A percentile compares a stretch with the other conserved stretches of the same genome.
Evolutionary conservation across 2,329 filamentous ascomycete genomes (phyloP).

Genomic region (Penicillium hordei): DNA sequence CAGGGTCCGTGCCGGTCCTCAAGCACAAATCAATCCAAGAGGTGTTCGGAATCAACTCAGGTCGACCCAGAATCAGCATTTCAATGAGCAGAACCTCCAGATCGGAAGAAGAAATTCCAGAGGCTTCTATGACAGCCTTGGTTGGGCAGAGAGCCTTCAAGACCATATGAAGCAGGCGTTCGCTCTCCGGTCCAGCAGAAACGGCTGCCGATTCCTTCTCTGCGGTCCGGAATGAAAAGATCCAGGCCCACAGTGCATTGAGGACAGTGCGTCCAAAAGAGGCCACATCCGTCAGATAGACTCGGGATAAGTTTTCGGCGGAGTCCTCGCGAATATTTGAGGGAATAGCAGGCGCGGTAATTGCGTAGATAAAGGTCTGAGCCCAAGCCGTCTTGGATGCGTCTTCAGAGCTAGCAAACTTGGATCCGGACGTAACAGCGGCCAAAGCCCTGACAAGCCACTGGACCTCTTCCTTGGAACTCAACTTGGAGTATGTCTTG

Average conservation of each 20-base stretch:
- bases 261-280: constrained; percentile 64
- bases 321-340: constrained; percentile 65
- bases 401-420: constrained; percentile 49
- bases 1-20: constrained; percentile 77
- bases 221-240: constrained; percentile 63
- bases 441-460: constrained; percentile 75
- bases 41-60: constrained; percentile 71
- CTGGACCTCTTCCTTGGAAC: constrained; percentile 69
- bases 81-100: constrained; percentile 72
- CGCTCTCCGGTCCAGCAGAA: constrained; percentile 63
- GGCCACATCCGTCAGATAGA: constrained; percentile 62
- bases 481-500: constrained; percentile 79
- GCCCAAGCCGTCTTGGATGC: constrained; percentile 70
- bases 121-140: constrained; percentile 24
- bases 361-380: constrained; percentile 77
- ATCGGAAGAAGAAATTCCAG: constrained; percentile 45
- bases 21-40: constrained; percentile 91
- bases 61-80: constrained; percentile 74
- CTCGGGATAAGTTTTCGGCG: constrained; percentile 58
- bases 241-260: constrained; percentile 76
- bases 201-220: constrained; percentile 76
- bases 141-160: constrained; percentile 47
- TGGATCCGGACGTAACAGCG: constrained; percentile 58
- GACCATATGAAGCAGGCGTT: constrained; percentile 60
- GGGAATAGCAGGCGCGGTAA: constrained; percentile 63